Base-by-base conservation (phyloP, 164 flowering plant species). In the Liriodendron chinense region DNA sequence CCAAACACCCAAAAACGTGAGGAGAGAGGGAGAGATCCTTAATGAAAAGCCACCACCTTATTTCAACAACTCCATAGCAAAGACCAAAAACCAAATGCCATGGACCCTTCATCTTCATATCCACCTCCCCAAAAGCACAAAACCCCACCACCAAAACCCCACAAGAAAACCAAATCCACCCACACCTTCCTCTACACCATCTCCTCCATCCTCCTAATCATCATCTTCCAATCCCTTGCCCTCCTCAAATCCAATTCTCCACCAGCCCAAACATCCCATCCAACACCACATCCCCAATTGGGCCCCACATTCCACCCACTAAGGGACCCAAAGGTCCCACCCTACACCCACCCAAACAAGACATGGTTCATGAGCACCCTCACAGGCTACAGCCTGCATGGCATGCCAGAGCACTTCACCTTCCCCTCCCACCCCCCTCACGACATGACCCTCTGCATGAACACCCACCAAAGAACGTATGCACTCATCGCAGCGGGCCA, bases 351-450 rank as follows among this genome's bases (percentile, higher is more conserved):
- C 67, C 77, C 77, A n/a, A 75, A 75, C 72, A 68, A 28, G 61
- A 72, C 72, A 28, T 77, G 79, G 79, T 72, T 77, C 71, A 77
- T 77, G 75, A 77, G 75, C 75, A 77, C 71, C 28, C 34, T 72
- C 10, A 34, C 18, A 6, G 75, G 74, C 21, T 26, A 53, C 6
- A 63, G 48, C 70, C 8, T 10, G 1, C 70, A 71, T 62, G 74
- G 78, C 64, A 76, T 64, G 68, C 73, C 68, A 3, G 75, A 66
- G 43, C 74, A 71, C 75, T 72, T 77, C 57, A 22, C 48, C 65
- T 71, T 77, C 72, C 75, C 75, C 43, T 47, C 71, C 13, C 34
- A 71, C 47, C 34, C 74, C 49, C 65, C 72, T 53, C 10, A 68
- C 49, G 25, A 68, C 53, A 57, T 18, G 47, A 14, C 53, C 56